These are phyloP conservation scores for Naganishia sp. DNA, from an alignment of 1,284 basidiomycete genomes.

Conservation along the genomic window DNA sequence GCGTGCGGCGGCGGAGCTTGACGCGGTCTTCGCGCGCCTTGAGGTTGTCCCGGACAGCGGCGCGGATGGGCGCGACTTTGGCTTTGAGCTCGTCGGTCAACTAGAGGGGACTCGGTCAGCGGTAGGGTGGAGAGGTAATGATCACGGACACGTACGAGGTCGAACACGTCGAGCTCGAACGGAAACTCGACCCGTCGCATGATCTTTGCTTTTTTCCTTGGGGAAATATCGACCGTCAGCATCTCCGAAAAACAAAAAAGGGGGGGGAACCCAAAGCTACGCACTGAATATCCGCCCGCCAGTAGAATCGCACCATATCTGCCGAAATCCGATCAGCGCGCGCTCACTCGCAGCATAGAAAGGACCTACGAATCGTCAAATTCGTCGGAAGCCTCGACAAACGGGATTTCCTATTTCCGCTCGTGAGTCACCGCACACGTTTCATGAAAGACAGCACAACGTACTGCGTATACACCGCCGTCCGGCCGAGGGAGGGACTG, in stretches of 20 bases:
- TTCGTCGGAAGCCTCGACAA: slow-evolving; percentile 82
- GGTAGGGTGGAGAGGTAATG: not conserved
- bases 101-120: slow-evolving; percentile 27
- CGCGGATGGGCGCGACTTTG: slow-evolving; percentile 70
- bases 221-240: slow-evolving; percentile 25
- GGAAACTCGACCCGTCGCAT: slow-evolving; percentile 95
- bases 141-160: slow-evolving; percentile 58
- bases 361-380: slow-evolving; percentile 65
- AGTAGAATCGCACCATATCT: slow-evolving; percentile 91
- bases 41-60: slow-evolving; percentile 73
- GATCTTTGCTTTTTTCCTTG: slow-evolving; percentile 80
- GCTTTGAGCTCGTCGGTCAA: slow-evolving; percentile 73
- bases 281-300: slow-evolving; percentile 78
- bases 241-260: not conserved
- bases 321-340: slow-evolving; percentile 33
- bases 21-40: slow-evolving; percentile 81
- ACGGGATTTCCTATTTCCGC: slow-evolving; percentile 61
- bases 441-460: slow-evolving; percentile 25
- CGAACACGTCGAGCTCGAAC: slow-evolving; percentile 75
- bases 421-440: no score
- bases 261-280: slow-evolving; percentile 8
- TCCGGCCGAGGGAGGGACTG: slow-evolving; percentile 74
- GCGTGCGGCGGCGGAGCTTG: slow-evolving; percentile 73
- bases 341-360: no score
- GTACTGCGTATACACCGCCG: slow-evolving; percentile 76